A percentile compares a stretch with the other conserved stretches of the same genome.
These are phyloP conservation scores for Lophium mytilinum DNA, from an alignment of 495 filamentous ascomycete species.

Conservation along the genomic window DNA sequence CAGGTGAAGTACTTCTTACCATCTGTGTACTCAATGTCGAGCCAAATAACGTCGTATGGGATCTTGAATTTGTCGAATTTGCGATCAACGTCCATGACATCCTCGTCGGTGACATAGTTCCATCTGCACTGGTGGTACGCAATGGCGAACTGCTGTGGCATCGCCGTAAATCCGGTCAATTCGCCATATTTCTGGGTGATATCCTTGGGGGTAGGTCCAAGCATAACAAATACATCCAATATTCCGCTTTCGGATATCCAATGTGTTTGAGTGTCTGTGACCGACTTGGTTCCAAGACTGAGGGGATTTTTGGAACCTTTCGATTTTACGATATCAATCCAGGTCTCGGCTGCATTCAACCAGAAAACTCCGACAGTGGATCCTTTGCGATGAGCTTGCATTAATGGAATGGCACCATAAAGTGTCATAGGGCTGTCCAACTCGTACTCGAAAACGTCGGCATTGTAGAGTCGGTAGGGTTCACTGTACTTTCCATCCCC, in stretches of 20 bases:
- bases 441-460: conserved; percentile 96
- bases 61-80: conserved; percentile 93
- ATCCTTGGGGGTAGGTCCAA: conserved; percentile 77
- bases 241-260: conserved; percentile 92
- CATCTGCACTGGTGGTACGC: conserved; percentile 96
- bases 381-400: conserved; percentile 90
- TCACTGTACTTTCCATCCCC: conserved; percentile 76
- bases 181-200: conserved; percentile 74
- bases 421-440: conserved; percentile 97
- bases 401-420: conserved; percentile 89
- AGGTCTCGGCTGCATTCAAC: conserved; percentile 95
- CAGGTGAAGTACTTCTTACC: conserved; percentile 97
- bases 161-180: conserved; percentile 86
- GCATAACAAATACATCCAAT: conserved; percentile 87
- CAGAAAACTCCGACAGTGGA: conserved; percentile 98
- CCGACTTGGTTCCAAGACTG: conserved; percentile 58
- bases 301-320: conserved; percentile 68
- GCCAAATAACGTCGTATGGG: conserved; percentile 97
- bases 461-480: conserved; percentile 93
- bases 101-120: conserved; percentile 96
- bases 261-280: conserved; percentile 77
- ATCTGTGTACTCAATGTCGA: conserved; percentile 94
- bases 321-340: conserved; percentile 88
- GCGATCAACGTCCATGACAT: conserved; percentile 90
- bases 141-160: conserved; percentile 86